Evolutionary conservation across 208 protist genomes (phyloP).

Genomic region (Leishmania lainsoni): DNA sequence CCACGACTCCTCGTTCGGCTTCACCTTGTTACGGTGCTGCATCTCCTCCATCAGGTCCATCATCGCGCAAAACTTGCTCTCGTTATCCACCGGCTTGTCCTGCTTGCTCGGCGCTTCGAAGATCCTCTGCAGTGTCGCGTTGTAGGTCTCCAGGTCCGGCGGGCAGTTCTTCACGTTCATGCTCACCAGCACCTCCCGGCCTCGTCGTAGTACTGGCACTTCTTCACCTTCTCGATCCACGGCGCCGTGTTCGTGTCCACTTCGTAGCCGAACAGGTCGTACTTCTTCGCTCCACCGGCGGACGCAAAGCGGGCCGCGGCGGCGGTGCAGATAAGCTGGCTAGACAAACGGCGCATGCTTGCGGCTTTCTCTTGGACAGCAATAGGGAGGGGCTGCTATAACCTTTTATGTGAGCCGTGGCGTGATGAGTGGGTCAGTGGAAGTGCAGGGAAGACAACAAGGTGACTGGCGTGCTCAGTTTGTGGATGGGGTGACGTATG

Average conservation of each 20-base stretch:
- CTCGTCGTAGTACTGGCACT: conserved; percentile 86
- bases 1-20: conserved; percentile 87
- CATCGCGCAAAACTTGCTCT: conserved; percentile 92
- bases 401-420: background rate
- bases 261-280: conserved; percentile 89
- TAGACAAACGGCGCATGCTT: conserved; percentile 74
- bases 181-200: conserved; percentile 87
- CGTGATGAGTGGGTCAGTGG: background rate
- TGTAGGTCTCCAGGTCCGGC: conserved; percentile 88
- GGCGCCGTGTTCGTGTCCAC: conserved; percentile 82
- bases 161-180: conserved; percentile 93
- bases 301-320: conserved; percentile 52
- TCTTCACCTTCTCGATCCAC: conserved; percentile 88
- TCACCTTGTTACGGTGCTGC: conserved; percentile 87
- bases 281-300: conserved; percentile 68
- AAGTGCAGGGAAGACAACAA: background rate
- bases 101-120: conserved; percentile 79
- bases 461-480: background rate
- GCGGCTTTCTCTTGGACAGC: background rate
- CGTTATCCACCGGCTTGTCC: conserved; percentile 66
- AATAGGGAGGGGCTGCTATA: background rate
- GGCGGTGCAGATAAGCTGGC: conserved; percentile 59
- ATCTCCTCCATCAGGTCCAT: conserved; percentile 92
- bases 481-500: background rate
- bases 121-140: conserved; percentile 83